Base-by-base conservation (phyloP, 768 basidiomycete genomes). In the Rhizopogon salebrosus region DNA sequence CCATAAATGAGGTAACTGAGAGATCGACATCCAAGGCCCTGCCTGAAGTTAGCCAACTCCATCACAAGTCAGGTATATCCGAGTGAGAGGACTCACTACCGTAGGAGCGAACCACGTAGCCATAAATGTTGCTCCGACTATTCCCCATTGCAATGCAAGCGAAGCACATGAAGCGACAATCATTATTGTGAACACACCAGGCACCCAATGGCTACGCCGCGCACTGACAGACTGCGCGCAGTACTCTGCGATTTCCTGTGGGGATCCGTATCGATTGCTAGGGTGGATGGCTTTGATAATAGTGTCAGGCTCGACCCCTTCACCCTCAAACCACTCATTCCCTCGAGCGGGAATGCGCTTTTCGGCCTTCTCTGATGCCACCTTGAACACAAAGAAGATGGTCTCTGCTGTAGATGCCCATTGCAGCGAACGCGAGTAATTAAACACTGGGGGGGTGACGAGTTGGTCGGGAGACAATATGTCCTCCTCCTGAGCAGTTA, bases 91-190 rank as follows among this genome's bases (percentile, higher is more conserved):
- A 27, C 27, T 8, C 3, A 27, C 27, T 8, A 8, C 54, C 4
- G 64, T 66, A 9, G 64, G 64, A 5, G 64, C 64, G 36, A 57
- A 59, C 46, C 54, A 57, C 13, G 62, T 57, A 10, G 60, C 57
- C 10, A 62, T 26, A 18, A 63, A 37, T 7, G 64, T 62, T 8
- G 61, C 61, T 6, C 64, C 62, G 9, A 56, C 46, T 4, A 61
- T 61, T 5, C 52, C 56, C 65, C 64, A 67, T 52, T 65, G 63
- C 23, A 65, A 37, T 7, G 51, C 40, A 1, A 65, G 45, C n/a
- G 62, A 57, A 10, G 56, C 37, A 11, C 53, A 3, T 7, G 64
- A 59, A 13, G 65, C 64, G 29, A 63, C 40, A n/a, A 54, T 10
- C 18, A 64, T 56, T 29, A 61, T 49, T 24, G 27, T 40, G 38